A percentile compares a stretch with the other conserved stretches of the same genome.
These are phyloP conservation scores for Mycosphaerella arachidis DNA, from an alignment of 2,329 filamentous ascomycete species.

Conservation along the genomic window DNA sequence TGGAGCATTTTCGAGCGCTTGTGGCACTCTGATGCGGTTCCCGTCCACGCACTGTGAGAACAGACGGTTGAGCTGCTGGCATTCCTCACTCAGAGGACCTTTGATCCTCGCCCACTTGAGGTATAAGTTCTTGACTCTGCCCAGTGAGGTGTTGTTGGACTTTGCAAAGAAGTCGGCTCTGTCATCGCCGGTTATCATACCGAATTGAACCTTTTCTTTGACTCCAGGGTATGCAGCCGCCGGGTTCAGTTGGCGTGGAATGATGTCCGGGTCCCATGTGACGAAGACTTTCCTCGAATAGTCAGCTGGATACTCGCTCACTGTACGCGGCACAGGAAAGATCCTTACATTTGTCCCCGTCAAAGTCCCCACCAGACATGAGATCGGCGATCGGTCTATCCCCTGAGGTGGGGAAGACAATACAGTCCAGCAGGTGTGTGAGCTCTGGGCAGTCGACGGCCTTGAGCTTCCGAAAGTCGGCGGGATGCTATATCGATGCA, in stretches of 20 bases:
- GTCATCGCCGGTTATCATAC: constrained; percentile 4
- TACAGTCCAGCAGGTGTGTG: constrained; percentile 4
- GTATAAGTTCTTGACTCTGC: constrained; percentile 8
- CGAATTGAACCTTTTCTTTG: constrained; percentile 6
- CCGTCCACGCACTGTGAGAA: constrained; percentile 12
- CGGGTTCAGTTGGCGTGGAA: constrained; percentile 2
- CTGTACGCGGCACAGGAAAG: no score
- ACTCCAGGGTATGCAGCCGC: constrained; percentile 7
- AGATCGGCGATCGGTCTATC: constrained; percentile 10
- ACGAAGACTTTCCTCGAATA: constrained; percentile 4
- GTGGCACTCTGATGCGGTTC: constrained; percentile 3
- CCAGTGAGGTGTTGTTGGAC: constrained; percentile 5
- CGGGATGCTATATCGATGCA: no score
- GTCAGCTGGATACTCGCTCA: not conserved
- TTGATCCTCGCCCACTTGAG: constrained; percentile 7
- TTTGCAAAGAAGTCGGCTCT: constrained; percentile 8
- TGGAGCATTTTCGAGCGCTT: constrained; percentile 3
- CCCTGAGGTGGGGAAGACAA: constrained; percentile 7
- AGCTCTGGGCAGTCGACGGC: constrained; percentile 1
- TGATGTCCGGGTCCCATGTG: constrained; percentile 10
- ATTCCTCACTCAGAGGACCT: constrained; percentile 7
- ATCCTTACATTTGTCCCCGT: constrained; percentile 6
- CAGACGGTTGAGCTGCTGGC: constrained; percentile 8
- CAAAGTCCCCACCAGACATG: constrained; percentile 11
- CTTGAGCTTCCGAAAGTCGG: not conserved